A percentile compares a stretch with the other conserved stretches of the same genome.
These are phyloP conservation scores for Talaromyces funiculosus DNA, from an alignment of 2,329 filamentous ascomycete species.

Conservation along the genomic window DNA sequence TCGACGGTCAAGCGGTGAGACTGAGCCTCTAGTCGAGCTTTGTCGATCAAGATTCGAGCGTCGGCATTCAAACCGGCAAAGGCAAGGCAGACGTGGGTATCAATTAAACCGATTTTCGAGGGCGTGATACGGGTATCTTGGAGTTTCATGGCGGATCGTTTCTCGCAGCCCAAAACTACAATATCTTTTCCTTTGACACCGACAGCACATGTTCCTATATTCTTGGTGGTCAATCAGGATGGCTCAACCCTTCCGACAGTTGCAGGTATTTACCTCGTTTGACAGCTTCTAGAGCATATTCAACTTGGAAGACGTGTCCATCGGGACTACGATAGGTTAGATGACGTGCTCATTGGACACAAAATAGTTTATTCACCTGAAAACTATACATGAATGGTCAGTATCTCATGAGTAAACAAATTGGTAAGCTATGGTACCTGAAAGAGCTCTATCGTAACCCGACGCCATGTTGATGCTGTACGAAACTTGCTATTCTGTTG, in stretches of 20 bases:
- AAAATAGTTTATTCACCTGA: slow-evolving; percentile 55
- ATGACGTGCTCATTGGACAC: slow-evolving; percentile 12
- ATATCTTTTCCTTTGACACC: slow-evolving; percentile 93
- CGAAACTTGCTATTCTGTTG: neutral
- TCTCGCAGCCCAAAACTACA: slow-evolving; percentile 95
- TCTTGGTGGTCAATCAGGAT: neutral
- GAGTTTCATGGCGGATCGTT: slow-evolving; percentile 97
- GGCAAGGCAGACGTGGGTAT: slow-evolving; percentile 92
- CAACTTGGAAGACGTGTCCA: slow-evolving; percentile 98
- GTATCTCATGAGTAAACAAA: slow-evolving; percentile 14
- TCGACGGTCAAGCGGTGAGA: slow-evolving; percentile 95
- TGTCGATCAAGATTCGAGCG: slow-evolving; percentile 95
- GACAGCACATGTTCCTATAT: slow-evolving; percentile 88
- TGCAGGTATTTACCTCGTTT: slow-evolving; percentile 68
- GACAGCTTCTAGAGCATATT: slow-evolving; percentile 97
- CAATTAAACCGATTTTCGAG: slow-evolving; percentile 94
- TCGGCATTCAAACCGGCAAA: slow-evolving; percentile 97
- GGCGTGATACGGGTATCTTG: slow-evolving; percentile 99
- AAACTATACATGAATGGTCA: slow-evolving; percentile 60
- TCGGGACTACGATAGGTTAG: slow-evolving; percentile 72
- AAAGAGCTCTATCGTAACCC: slow-evolving; percentile 98
- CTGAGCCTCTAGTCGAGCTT: slow-evolving; percentile 93
- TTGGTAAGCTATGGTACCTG: slow-evolving; percentile 60
- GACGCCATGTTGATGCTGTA: slow-evolving; percentile 62
- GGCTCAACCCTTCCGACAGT: neutral